Evolutionary conservation across 192 early-diverging fungal species (phyloP).

Genomic region (Endogone sp.): DNA sequence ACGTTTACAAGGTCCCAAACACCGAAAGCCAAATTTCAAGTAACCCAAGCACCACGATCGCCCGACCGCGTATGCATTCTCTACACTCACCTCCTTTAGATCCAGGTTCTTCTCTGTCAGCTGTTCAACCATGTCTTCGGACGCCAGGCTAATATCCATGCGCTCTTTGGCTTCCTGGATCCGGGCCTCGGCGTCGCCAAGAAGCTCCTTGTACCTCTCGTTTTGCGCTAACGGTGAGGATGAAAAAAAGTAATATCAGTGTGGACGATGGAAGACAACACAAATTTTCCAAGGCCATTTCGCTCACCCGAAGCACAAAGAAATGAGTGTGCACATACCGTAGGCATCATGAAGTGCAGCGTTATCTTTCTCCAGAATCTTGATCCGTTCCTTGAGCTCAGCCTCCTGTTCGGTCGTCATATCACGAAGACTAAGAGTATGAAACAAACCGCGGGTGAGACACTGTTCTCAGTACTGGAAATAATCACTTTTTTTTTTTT

Average conservation of each 20-base stretch:
- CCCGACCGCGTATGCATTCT: no score
- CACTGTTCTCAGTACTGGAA: no score
- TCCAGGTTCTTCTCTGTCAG: constrained; percentile 83
- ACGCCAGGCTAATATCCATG: constrained; percentile 76
- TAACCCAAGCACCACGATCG: no score
- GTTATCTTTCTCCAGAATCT: constrained; percentile 69
- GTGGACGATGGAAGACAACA: background rate
- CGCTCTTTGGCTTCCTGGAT: constrained; percentile 81
- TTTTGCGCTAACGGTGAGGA: constrained; percentile 35
- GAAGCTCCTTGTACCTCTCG: constrained; percentile 48
- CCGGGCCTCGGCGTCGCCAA: constrained; percentile 61
- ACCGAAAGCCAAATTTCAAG: no score
- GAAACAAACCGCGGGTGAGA: constrained; percentile 5
- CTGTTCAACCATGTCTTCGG: constrained; percentile 81
- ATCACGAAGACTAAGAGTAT: constrained; percentile 62
- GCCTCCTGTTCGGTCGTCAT: constrained; percentile 68
- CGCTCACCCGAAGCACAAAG: background rate
- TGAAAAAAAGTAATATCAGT: background rate
- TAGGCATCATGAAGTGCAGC: constrained; percentile 50
- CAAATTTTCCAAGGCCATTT: background rate
- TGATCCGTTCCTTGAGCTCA: constrained; percentile 56
- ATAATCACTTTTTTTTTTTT: background rate
- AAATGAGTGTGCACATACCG: no score
- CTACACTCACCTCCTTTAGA: constrained; percentile 52
- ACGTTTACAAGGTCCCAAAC: no score